Conservation (phyloP, 148 eudicot species). For the Cornus kousa region DNA sequence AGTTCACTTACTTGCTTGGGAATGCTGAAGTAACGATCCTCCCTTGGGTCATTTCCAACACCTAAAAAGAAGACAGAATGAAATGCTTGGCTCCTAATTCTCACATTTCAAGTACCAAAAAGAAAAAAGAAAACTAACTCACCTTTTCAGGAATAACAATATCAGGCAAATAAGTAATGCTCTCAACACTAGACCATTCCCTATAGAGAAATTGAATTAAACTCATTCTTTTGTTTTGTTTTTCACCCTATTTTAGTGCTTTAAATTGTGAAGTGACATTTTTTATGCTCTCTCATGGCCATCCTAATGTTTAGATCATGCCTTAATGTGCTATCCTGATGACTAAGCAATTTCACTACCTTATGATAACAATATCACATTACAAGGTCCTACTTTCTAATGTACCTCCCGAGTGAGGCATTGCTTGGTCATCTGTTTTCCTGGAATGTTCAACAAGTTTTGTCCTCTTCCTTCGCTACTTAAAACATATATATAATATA, state of each 20-base stretch:
- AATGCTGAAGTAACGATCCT: conserved; percentile 96
- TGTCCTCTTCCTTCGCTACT: background rate
- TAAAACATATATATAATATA: too few relatives aligned
- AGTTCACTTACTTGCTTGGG: conserved; percentile 74
- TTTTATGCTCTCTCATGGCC: too few relatives aligned
- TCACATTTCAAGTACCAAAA: background rate
- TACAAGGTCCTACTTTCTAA: too few relatives aligned
- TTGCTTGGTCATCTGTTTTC: too few relatives aligned
- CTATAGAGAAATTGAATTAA: background rate
- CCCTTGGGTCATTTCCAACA: conserved; percentile 95
- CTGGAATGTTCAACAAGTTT: background rate
- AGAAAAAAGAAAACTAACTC: background rate
- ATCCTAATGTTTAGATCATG: too few relatives aligned
- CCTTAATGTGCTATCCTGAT: too few relatives aligned
- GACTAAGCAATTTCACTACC: too few relatives aligned
- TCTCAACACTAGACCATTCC: too few relatives aligned
- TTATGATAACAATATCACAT: too few relatives aligned
- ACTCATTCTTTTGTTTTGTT: background rate
- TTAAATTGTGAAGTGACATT: too few relatives aligned
- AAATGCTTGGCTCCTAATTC: background rate
- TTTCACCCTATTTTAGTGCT: background rate
- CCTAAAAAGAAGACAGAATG: conserved; percentile 33
- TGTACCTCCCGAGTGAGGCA: too few relatives aligned
- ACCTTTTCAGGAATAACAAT: background rate
- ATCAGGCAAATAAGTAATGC: background rate